Evolutionary conservation across 495 filamentous ascomycete genomes (phyloP).

Genomic region (Daldinia decipiens): DNA sequence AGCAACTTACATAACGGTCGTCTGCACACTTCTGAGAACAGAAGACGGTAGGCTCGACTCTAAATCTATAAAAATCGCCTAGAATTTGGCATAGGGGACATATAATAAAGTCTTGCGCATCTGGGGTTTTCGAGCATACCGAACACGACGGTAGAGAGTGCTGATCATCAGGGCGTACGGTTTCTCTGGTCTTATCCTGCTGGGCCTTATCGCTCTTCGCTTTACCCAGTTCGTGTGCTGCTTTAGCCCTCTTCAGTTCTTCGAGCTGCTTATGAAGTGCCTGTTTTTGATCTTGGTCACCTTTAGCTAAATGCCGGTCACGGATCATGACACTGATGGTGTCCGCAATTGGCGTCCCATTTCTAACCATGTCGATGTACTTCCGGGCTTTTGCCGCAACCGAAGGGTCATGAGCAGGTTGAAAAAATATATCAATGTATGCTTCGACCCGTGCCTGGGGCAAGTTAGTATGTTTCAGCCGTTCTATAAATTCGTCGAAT

Average conservation of each 20-base stretch:
- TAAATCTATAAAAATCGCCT: slow-evolving; percentile 39
- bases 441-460: slow-evolving; percentile 43
- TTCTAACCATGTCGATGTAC: slow-evolving; percentile 54
- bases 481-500: slow-evolving; percentile 43
- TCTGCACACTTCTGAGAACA: slow-evolving; percentile 57
- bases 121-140: slow-evolving; percentile 48
- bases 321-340: slow-evolving; percentile 52
- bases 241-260: slow-evolving; percentile 55
- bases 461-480: slow-evolving; percentile 36
- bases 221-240: slow-evolving; percentile 56
- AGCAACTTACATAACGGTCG: slow-evolving; percentile 54
- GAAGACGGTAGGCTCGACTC: slow-evolving; percentile 49
- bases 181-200: slow-evolving; percentile 47
- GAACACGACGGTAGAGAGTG: slow-evolving; percentile 52
- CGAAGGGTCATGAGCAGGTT: slow-evolving; percentile 33
- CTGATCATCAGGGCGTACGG: slow-evolving; percentile 41
- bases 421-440: slow-evolving; percentile 53
- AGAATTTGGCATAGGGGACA: slow-evolving; percentile 57
- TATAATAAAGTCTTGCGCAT: slow-evolving; percentile 46
- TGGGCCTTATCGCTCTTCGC: slow-evolving; percentile 48
- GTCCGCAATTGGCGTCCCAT: slow-evolving; percentile 50
- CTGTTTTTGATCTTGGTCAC: slow-evolving; percentile 50
- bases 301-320: slow-evolving; percentile 48
- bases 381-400: slow-evolving; percentile 45
- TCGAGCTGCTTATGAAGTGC: slow-evolving; percentile 52